Percentiles rank a stretch among this genome's conserved stretches.
Evolutionary conservation across 2,329 filamentous ascomycete genomes (phyloP).

Genomic region (Tolypocladium amazonense): DNA sequence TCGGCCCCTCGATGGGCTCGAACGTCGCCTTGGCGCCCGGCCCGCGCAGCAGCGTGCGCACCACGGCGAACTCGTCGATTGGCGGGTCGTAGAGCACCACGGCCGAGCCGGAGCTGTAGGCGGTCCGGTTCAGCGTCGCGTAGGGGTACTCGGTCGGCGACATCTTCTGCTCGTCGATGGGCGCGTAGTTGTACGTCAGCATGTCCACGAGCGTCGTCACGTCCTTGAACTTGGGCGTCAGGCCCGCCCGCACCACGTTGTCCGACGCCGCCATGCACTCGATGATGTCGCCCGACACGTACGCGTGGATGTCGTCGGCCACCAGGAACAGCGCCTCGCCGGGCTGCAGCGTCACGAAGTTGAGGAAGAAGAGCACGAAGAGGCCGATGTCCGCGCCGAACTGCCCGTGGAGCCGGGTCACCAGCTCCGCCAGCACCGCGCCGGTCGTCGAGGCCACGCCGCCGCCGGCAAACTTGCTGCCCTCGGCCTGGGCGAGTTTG

Average conservation of each 20-base stretch:
- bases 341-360: slow-evolving; percentile 77
- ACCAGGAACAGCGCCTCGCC: slow-evolving; percentile 95
- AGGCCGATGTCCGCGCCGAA: slow-evolving; percentile 87
- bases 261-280: slow-evolving; percentile 99
- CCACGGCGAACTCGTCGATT: slow-evolving; percentile 90
- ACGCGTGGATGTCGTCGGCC: slow-evolving; percentile 95
- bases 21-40: slow-evolving; percentile 76
- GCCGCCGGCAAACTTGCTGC: slow-evolving; percentile 61
- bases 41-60: slow-evolving; percentile 64
- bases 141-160: slow-evolving; percentile 75
- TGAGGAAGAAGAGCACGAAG: slow-evolving; percentile 95
- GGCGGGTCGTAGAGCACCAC: slow-evolving; percentile 82
- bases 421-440: slow-evolving; percentile 63
- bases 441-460: slow-evolving; percentile 59
- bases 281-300: slow-evolving; percentile 86
- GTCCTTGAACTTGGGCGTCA: slow-evolving; percentile 98
- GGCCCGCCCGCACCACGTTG: slow-evolving; percentile 93
- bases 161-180: slow-evolving; percentile 94
- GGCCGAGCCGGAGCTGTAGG: slow-evolving; percentile 67
- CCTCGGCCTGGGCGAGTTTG: slow-evolving; percentile 56
- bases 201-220: slow-evolving; percentile 79
- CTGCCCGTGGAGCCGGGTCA: slow-evolving; percentile 66
- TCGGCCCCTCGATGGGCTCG: slow-evolving; percentile 76
- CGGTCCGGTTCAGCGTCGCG: slow-evolving; percentile 66
- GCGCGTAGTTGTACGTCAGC: slow-evolving; percentile 91